Conservation (phyloP, 106 monocot species). For the Allium sativum region DNA sequence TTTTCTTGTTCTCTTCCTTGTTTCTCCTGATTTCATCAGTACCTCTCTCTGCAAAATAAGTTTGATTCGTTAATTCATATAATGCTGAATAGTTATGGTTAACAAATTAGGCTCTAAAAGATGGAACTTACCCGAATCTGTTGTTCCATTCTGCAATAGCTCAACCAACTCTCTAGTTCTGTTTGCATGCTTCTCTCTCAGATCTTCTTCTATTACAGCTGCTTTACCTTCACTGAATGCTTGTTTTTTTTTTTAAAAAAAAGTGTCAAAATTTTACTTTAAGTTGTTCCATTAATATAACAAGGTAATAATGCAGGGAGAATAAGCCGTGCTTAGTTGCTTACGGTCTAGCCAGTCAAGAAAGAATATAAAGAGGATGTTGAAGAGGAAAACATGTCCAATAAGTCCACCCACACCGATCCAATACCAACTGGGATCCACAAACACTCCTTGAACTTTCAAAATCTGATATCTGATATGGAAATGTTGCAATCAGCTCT, state of each 20-base stretch:
- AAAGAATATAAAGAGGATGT: conserved; percentile 16
- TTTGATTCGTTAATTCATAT: not conserved
- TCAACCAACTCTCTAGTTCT: conserved; percentile 14
- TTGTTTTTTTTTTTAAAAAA: conserved; percentile 9
- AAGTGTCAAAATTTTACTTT: not conserved
- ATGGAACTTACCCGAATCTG: conserved; percentile 3
- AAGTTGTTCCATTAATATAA: not conserved
- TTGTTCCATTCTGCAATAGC: conserved; percentile 8
- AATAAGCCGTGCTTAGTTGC: conserved; percentile 15
- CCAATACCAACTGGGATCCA: conserved; percentile 29
- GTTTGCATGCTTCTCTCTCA: conserved; percentile 21
- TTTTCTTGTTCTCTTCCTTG: not conserved
- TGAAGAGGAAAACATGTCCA: conserved; percentile 24
- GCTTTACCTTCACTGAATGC: conserved; percentile 17
- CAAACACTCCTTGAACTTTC: conserved; percentile 18
- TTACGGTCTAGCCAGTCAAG: conserved; percentile 21
- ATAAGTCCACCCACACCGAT: conserved; percentile 22
- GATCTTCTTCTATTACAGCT: conserved; percentile 15
- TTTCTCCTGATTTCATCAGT: conserved; percentile 1
- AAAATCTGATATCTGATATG: no score
- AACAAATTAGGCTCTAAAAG: no score
- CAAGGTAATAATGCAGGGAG: not conserved
- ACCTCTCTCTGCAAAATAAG: not conserved
- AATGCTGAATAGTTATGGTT: no score
- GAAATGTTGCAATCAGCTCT: no score